Evolutionary conservation across 108 stramenopile species (phyloP), one percentile per base, ranked within the genome.

Genomic region (Fistulifera pelliculosa): DNA sequence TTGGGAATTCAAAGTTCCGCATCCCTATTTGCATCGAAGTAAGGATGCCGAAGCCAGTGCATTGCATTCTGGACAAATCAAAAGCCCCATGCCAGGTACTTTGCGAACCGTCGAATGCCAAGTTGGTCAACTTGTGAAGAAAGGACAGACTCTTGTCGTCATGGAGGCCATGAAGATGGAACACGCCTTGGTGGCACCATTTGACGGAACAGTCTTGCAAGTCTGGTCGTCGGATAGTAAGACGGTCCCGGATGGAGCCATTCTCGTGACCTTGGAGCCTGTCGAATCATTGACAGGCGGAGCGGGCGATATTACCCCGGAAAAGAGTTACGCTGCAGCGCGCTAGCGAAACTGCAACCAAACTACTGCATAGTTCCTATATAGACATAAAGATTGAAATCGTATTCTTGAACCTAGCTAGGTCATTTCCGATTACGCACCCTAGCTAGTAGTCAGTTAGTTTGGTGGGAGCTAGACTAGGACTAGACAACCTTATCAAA

Each of bases 101-200:
- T 66, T 94, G 22, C 58, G 72, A 18, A 68, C 68, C 19, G 71
- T 94, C 16, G 26, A 67, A n/a, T 58, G 53, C 27, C 40, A 48
- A 16, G 76, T 60, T 2, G 94, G 94, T 0, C 75, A 87, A 44
- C 41, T 22, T 13, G 88, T 91, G 3, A 41, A 63, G 25, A 64
- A 57, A 60, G 90, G 84, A 25, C 80, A 92, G 45, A 56, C 76
- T 6, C 47, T 94, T 10, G 18, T 92, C 26, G 80, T 90, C 19
- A 65, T 91, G 68, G 94, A 94, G 62, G 90, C 94, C 27, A 94
- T 94, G 94, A 94, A 94, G 71, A 94, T 94, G 94, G 87, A 94
- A 45, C 85, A 91, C 61, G 27, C 66, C 15, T 57, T 94, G 17
- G 45, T 48, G 10, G 78, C 90, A 14, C 74, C 83, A 19, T 18